phyloP scores from a whole-genome alignment of 2,329 filamentous ascomycete species.

The Ceratocystis cacaofunesta region DNA sequence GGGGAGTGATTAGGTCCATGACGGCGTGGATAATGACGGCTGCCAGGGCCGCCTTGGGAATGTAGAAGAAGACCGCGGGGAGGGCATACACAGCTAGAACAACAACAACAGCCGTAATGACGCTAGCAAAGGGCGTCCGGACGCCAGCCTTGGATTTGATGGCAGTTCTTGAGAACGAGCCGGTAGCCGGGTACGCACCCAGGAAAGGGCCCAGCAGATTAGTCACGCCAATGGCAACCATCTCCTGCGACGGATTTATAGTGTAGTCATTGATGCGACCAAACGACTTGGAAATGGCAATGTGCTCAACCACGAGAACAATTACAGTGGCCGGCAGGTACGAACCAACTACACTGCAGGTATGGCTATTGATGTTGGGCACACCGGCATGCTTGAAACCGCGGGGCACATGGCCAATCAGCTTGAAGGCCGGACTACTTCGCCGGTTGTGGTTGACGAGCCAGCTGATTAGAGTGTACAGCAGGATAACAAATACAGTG shows the following conservation, averaged over 20 bases:
- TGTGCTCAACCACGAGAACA: slow-evolving; percentile 66
- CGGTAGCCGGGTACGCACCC: slow-evolving; percentile 72
- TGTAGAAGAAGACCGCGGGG: slow-evolving; percentile 75
- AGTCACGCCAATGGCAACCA: slow-evolving; percentile 61
- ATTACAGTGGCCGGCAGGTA: slow-evolving; percentile 62
- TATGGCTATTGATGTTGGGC: slow-evolving; percentile 42
- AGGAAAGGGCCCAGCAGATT: slow-evolving; percentile 67
- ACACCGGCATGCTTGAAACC: slow-evolving; percentile 59
- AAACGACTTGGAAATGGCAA: slow-evolving; percentile 71
- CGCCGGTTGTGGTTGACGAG: slow-evolving; percentile 58
- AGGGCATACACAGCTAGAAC: slow-evolving; percentile 73
- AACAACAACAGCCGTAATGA: slow-evolving; percentile 70
- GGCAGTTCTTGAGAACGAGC: slow-evolving; percentile 78
- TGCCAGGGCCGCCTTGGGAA: slow-evolving; percentile 59
- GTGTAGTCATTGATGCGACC: slow-evolving; percentile 68
- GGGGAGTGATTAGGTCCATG: slow-evolving; percentile 69
- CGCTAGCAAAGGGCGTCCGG: slow-evolving; percentile 69
- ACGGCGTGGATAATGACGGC: slow-evolving; percentile 87
- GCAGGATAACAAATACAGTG: slow-evolving; percentile 76
- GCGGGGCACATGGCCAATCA: slow-evolving; percentile 64
- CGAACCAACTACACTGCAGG: slow-evolving; percentile 48
- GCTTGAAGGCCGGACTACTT: slow-evolving; percentile 51
- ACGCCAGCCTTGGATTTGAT: slow-evolving; percentile 93
- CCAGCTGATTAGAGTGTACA: slow-evolving; percentile 87
- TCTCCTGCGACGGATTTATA: slow-evolving; percentile 65